Base-by-base conservation (phyloP, 2,329 filamentous ascomycete species). In the Madurella mycetomatis region DNA sequence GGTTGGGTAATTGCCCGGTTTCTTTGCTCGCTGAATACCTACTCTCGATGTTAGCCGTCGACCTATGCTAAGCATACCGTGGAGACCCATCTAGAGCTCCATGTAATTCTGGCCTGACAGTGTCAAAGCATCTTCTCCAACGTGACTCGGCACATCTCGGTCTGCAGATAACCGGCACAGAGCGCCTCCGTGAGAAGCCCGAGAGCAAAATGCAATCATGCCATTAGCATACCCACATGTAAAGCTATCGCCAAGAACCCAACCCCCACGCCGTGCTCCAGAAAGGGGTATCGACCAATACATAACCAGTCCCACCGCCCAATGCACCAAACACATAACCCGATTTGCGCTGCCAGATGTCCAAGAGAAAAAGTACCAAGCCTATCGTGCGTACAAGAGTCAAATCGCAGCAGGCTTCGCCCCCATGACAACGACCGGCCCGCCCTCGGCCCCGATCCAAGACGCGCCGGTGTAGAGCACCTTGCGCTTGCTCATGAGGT, bases 391-490 rank as follows among this genome's bases (percentile, higher is more conserved):
- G 25, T 25, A 7, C 25, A 25, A 25, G 7, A 16, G 9, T 3
- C 32, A 15, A 12, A 17, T 9, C 3, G 34, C 32, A 18, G 25
- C 25, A 25, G 25, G 16, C 53, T 63, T 67, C 15, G 65, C 57
- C 11, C 72, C 70, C 62, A 79, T 71, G 4, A 74, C 56, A 4
- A 75, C 68, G 9, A 88, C 73, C 0, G 73, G 71, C 39, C 78
- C 65, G 1, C 84, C 84, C 1, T 77, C 76, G 0, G 78, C 82
- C 68, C 85, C 90, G 49, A 86, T 70, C 89, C 90, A 95, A 46
- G 72, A 72, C 13, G 82, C 74, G 0, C 79, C 79, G 9, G 79
- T 79, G 7, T 73, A 74, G 55, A 80, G 78, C 15, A 92, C 70
- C 56, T 77, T 76, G 32, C 86, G 77, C 53, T 81, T 76, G 62